These are phyloP conservation scores for Microstroma glucosiphilum DNA, from an alignment of 1,284 basidiomycete species.

Conservation along the genomic window DNA sequence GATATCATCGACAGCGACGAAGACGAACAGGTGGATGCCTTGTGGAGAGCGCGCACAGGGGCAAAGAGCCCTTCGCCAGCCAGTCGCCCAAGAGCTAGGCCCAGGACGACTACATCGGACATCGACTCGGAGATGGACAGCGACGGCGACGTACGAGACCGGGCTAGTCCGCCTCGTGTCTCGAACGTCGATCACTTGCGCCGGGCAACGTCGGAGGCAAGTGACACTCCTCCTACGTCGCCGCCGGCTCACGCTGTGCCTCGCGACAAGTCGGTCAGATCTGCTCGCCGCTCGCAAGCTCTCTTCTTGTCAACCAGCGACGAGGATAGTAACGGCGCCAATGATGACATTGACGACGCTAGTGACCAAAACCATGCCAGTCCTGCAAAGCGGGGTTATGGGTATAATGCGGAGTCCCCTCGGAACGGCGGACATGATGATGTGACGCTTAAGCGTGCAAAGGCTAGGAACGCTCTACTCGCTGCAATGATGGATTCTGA, in stretches of 20 bases:
- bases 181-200: not conserved
- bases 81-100: not conserved
- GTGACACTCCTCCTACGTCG: conserved; percentile 1
- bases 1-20: not conserved
- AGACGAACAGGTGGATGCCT: not conserved
- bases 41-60: not conserved
- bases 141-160: not conserved
- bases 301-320: conserved; percentile 21
- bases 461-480: too few relatives aligned
- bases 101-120: not conserved
- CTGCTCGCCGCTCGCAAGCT: not conserved
- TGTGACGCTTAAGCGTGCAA: too few relatives aligned
- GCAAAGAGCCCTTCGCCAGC: not conserved
- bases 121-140: not conserved
- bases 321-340: conserved; percentile 45
- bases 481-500: too few relatives aligned
- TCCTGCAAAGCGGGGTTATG: too few relatives aligned
- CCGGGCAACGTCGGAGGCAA: not conserved
- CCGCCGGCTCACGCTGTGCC: not conserved
- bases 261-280: too few relatives aligned
- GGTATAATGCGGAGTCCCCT: too few relatives aligned
- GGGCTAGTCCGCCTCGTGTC: too few relatives aligned
- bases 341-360: not conserved
- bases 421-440: too few relatives aligned
- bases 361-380: too few relatives aligned